These are phyloP conservation scores for Boletus patriciae DNA, from an alignment of 768 basidiomycete species.

Conservation along the genomic window DNA sequence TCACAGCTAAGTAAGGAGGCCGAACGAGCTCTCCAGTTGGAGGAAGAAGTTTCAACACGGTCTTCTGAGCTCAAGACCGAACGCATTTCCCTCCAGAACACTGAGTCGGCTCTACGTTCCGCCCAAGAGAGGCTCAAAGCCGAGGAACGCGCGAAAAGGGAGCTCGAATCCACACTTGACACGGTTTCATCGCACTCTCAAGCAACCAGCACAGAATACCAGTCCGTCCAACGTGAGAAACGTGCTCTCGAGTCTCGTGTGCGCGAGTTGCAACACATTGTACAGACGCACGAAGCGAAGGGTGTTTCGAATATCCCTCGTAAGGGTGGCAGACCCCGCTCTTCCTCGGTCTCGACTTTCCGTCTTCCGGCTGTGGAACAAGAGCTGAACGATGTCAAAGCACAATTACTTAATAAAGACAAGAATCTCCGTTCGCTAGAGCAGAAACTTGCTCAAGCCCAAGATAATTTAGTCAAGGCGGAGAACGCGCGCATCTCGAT, in stretches of 20 bases:
- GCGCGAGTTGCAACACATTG: conserved; percentile 52
- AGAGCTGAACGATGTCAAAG: conserved; percentile 51
- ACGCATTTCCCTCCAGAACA: conserved; percentile 51
- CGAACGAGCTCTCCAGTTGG: conserved; percentile 54
- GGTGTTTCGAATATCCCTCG: conserved; percentile 33
- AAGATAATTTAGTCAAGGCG: conserved; percentile 47
- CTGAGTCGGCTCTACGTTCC: conserved; percentile 46
- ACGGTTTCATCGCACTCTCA: conserved; percentile 55
- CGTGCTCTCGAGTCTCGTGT: conserved; percentile 53
- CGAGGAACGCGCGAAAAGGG: conserved; percentile 48
- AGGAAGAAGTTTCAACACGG: conserved; percentile 47
- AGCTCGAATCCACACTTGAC: conserved; percentile 58
- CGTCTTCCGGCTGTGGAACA: conserved; percentile 52
- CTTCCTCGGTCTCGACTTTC: conserved; percentile 58
- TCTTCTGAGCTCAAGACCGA: conserved; percentile 60
- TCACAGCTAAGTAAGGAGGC: conserved; percentile 57
- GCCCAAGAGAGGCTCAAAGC: conserved; percentile 52
- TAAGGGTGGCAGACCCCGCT: conserved; percentile 46
- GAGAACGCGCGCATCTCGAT: conserved; percentile 61
- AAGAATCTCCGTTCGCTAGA: conserved; percentile 41
- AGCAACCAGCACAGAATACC: conserved; percentile 40
- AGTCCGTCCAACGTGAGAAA: conserved; percentile 61
- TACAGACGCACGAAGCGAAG: conserved; percentile 39
- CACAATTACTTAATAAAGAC: conserved; percentile 46
- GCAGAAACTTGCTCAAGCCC: conserved; percentile 50